Conservation (phyloP, 768 basidiomycete genomes). For the Suillus placidus region DNA sequence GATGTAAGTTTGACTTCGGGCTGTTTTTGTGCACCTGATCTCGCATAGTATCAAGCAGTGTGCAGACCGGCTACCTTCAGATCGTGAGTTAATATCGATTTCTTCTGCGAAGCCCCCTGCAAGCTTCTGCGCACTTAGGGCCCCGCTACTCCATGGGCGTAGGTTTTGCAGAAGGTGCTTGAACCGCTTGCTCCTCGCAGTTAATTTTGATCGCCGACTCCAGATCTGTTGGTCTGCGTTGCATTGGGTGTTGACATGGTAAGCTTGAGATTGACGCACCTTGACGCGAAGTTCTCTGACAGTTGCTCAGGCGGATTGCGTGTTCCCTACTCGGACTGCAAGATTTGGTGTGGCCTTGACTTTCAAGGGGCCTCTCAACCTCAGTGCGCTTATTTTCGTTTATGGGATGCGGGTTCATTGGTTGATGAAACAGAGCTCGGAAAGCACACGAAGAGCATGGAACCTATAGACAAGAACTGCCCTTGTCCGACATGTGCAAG, state of each 20-base stretch:
- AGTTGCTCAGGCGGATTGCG: conserved; percentile 76
- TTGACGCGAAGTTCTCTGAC: conserved; percentile 5
- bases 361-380: conserved; percentile 77
- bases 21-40: conserved; percentile 16
- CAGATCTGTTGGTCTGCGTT: conserved; percentile 87
- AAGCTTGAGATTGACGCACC: conserved; percentile 15
- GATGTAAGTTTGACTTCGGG: conserved; percentile 53
- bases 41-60: conserved; percentile 75
- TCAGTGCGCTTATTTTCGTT: conserved; percentile 48
- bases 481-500: conserved; percentile 84
- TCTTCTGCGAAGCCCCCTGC: not conserved
- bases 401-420: conserved; percentile 14
- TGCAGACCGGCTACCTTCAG: conserved; percentile 73
- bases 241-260: conserved; percentile 95
- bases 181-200: conserved; percentile 1
- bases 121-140: conserved; percentile 44
- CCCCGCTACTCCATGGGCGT: conserved; percentile 93
- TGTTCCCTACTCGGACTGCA: conserved; percentile 91
- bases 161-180: conserved; percentile 85
- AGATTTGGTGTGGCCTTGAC: conserved; percentile 91
- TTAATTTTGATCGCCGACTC: not conserved
- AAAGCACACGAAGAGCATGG: conserved; percentile 70
- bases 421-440: conserved; percentile 43
- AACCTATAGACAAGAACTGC: conserved; percentile 73
- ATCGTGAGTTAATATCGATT: conserved; percentile 51